Conservation (phyloP, 2,329 filamentous ascomycete species). For the Pyrenochaeta sp. region DNA sequence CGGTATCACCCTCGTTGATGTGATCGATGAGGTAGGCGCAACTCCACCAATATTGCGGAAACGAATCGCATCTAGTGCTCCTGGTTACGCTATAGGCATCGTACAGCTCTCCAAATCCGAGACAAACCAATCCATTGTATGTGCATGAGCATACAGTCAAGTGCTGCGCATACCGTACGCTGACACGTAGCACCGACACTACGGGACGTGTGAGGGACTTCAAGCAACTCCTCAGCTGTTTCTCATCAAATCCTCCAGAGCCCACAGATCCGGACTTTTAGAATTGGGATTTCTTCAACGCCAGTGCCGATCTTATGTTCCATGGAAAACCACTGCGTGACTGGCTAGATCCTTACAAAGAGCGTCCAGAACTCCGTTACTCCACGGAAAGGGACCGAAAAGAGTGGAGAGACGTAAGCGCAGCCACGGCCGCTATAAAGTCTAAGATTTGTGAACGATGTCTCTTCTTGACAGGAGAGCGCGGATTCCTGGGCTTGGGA, state of each 20-base stretch:
- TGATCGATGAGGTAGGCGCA: background rate
- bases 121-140: background rate
- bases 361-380: background rate
- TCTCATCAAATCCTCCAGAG: background rate
- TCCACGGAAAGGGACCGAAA: background rate
- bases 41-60: background rate
- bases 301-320: background rate
- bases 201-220: background rate
- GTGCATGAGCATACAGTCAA: background rate
- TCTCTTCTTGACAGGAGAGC: background rate
- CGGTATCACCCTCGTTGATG: no score
- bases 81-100: no score
- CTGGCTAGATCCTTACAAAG: background rate
- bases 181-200: background rate
- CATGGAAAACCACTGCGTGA: no score
- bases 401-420: background rate
- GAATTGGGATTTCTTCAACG: background rate
- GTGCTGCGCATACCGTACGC: background rate
- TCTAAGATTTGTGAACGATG: background rate
- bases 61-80: background rate
- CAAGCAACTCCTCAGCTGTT: background rate
- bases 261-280: background rate
- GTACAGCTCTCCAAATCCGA: background rate
- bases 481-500: background rate
- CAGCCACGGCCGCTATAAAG: background rate